Conservation (phyloP, 257 asterid species). For the Salvia rosmarinus region DNA sequence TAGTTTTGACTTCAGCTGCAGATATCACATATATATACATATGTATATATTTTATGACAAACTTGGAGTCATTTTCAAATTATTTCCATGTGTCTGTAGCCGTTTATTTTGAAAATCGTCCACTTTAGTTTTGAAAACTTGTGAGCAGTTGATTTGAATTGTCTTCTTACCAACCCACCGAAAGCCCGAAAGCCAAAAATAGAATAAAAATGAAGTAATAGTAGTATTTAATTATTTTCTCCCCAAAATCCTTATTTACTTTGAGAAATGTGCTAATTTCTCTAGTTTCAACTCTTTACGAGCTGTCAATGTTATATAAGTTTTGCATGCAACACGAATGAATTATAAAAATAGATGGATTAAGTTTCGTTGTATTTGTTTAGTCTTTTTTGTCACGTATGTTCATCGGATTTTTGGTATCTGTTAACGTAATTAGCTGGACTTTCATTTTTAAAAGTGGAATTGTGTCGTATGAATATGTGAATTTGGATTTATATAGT, state of each 20-base stretch:
- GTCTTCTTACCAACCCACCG: slow-evolving; percentile 38
- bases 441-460: no score
- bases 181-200: no score
- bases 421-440: no score
- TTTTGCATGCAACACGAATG: not conserved
- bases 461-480: no score
- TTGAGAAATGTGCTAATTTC: not conserved
- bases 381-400: no score
- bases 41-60: no score
- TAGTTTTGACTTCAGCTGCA: not conserved
- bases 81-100: slow-evolving; percentile 17
- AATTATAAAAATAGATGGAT: no score
- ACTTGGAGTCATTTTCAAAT: not conserved
- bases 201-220: not conserved
- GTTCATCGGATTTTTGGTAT: no score
- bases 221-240: not conserved
- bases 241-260: not conserved
- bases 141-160: not conserved
- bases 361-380: no score
- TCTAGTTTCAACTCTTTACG: not conserved
- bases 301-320: not conserved
- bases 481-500: no score
- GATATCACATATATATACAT: not conserved
- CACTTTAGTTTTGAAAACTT: no score
- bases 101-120: slow-evolving; percentile 34